Evolutionary conservation across 2,329 filamentous ascomycete genomes (phyloP).

Genomic region (Aspergillus sp.): DNA sequence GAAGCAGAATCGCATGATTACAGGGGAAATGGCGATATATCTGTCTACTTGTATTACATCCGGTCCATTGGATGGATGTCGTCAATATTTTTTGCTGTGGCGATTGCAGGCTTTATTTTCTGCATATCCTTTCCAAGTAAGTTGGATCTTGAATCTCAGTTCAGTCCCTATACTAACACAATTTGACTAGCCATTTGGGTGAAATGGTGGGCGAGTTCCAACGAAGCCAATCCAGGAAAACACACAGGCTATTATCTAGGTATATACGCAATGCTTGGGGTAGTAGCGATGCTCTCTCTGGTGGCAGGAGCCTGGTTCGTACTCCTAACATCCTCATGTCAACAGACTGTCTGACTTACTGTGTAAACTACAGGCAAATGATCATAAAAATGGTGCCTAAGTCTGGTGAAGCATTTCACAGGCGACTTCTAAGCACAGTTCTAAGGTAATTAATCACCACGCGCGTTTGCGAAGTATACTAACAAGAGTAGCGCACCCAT

Average conservation of each 20-base stretch:
- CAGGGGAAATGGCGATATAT: slow-evolving; percentile 40
- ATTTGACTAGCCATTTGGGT: slow-evolving; percentile 37
- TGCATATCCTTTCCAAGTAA: slow-evolving; percentile 43
- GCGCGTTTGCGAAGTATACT: slow-evolving; percentile 23
- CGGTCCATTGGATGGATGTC: slow-evolving; percentile 38
- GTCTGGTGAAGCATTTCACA: slow-evolving; percentile 53
- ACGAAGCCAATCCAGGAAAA: slow-evolving; percentile 34
- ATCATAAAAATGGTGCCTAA: slow-evolving; percentile 55
- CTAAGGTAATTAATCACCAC: slow-evolving; percentile 33
- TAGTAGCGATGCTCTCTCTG: slow-evolving; percentile 36
- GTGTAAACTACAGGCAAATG: slow-evolving; percentile 39
- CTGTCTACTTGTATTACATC: slow-evolving; percentile 45
- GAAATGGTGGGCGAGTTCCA: slow-evolving; percentile 42
- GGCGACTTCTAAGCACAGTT: slow-evolving; percentile 49
- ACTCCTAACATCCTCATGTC: not conserved
- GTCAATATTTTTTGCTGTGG: slow-evolving; percentile 36
- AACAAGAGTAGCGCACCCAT: slow-evolving; percentile 35
- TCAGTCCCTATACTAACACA: not conserved
- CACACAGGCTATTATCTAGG: slow-evolving; percentile 39
- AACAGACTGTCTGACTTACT: not conserved
- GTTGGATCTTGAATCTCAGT: not conserved
- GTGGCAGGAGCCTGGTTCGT: slow-evolving; percentile 38
- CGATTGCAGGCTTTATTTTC: slow-evolving; percentile 40
- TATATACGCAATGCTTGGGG: slow-evolving; percentile 41
- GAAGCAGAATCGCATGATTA: slow-evolving; percentile 27